phyloP scores from a whole-genome alignment of 2,329 filamentous ascomycete species.

The Clonostachys rosea region DNA sequence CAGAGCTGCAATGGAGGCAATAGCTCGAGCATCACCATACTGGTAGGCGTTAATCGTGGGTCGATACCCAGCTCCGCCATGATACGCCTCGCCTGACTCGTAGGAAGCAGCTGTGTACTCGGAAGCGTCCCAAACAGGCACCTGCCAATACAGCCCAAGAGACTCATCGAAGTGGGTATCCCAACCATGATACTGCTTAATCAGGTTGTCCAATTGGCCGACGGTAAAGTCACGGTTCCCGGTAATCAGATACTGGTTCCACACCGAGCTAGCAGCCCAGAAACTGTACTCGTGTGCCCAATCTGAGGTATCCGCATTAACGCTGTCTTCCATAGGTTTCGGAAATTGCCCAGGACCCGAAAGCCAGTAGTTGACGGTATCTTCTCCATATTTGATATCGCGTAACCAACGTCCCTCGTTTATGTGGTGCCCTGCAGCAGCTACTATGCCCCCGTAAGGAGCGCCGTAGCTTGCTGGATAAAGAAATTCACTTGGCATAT shows the following conservation, averaged over 20 bases:
- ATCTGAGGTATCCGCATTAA: constrained; percentile 7
- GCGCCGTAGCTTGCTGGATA: constrained; percentile 23
- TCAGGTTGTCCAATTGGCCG: too few species aligned
- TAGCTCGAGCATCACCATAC: constrained; percentile 30
- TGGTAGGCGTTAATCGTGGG: constrained; percentile 38
- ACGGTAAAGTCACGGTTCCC: not conserved
- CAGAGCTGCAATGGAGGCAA: constrained; percentile 22
- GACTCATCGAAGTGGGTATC: not conserved
- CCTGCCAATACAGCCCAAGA: constrained; percentile 32
- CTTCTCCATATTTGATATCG: constrained; percentile 26
- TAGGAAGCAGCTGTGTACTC: constrained; percentile 26
- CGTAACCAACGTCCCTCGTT: constrained; percentile 32
- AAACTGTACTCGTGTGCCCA: too few species aligned
- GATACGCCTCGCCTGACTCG: constrained; percentile 11
- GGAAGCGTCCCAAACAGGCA: constrained; percentile 35
- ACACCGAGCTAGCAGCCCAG: not conserved
- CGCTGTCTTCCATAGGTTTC: constrained; percentile 6
- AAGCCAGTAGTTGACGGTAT: constrained; percentile 16
- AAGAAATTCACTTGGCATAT: constrained; percentile 35
- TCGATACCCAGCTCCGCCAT: constrained; percentile 32
- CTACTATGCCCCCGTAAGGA: constrained; percentile 7
- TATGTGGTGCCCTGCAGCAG: constrained; percentile 29
- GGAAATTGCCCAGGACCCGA: constrained; percentile 8
- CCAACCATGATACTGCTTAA: too few species aligned
- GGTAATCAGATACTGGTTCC: not conserved